Percentiles rank a stretch among this genome's conserved stretches.
phyloP scores from a whole-genome alignment of 1,139 yeast genomes.

The Zygosaccharomyces sapae region DNA sequence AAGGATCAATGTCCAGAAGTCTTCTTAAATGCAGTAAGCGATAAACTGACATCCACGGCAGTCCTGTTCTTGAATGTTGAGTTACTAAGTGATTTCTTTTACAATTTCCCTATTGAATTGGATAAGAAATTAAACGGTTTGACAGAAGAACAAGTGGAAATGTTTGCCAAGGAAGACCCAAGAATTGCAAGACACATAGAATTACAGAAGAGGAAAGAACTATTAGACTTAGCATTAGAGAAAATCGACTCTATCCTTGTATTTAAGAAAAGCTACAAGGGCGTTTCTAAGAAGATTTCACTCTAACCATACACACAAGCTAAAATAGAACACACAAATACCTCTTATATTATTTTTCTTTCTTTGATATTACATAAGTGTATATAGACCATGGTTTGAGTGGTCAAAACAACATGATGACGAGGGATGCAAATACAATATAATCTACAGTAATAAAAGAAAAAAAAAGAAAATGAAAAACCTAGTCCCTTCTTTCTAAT shows the following conservation, averaged over 20 bases:
- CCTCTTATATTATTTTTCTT: background rate
- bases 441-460: conserved; percentile 11
- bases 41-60: conserved; percentile 87
- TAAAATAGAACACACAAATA: background rate
- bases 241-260: conserved; percentile 85
- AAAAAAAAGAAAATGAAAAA: conserved; percentile 9
- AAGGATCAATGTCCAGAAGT: conserved; percentile 93
- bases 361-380: conserved; percentile 2
- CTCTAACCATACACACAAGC: background rate
- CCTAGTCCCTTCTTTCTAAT: conserved; percentile 76
- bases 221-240: conserved; percentile 73
- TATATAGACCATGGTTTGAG: conserved; percentile 3
- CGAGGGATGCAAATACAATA: conserved; percentile 5
- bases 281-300: conserved; percentile 50
- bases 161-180: conserved; percentile 93
- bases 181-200: conserved; percentile 86
- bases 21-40: conserved; percentile 86
- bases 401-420: background rate
- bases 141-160: conserved; percentile 72
- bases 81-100: conserved; percentile 86
- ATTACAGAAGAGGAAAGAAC: conserved; percentile 85
- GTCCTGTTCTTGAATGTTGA: conserved; percentile 91
- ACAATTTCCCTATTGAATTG: conserved; percentile 90
- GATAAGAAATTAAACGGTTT: conserved; percentile 70
- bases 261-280: conserved; percentile 35